phyloP scores from a whole-genome alignment of 805 yeast genomes.

The Priceomyces carsonii region DNA sequence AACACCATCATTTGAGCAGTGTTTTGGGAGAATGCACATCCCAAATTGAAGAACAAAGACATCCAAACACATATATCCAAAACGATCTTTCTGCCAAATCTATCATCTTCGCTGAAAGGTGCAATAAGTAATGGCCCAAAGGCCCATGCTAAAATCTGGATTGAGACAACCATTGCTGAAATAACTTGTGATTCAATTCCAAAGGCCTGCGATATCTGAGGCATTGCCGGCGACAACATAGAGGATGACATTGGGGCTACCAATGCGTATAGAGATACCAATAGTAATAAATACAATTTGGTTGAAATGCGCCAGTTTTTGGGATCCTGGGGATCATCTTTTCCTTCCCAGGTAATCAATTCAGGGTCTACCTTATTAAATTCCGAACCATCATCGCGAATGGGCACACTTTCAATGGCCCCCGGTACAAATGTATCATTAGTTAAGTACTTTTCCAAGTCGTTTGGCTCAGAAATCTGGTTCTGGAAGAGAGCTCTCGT shows the following conservation, averaged over 20 bases:
- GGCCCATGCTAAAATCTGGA: slow-evolving; percentile 41
- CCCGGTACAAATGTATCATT: slow-evolving; percentile 10
- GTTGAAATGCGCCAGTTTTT: slow-evolving; percentile 29
- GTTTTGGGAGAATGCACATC: slow-evolving; percentile 35
- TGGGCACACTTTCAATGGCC: slow-evolving; percentile 22
- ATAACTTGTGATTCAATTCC: slow-evolving; percentile 24
- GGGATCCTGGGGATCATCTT: slow-evolving; percentile 34
- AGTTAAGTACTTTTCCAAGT: slow-evolving; percentile 10
- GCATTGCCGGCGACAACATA: slow-evolving; percentile 37
- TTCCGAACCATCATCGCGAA: slow-evolving; percentile 31
- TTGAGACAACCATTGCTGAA: slow-evolving; percentile 33
- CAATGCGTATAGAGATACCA: slow-evolving; percentile 38
- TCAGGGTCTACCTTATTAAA: slow-evolving; percentile 36
- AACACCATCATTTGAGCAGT: slow-evolving; percentile 34
- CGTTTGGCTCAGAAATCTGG: slow-evolving; percentile 2
- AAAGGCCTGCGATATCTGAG: slow-evolving; percentile 28
- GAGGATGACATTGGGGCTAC: slow-evolving; percentile 44
- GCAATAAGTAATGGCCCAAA: slow-evolving; percentile 41
- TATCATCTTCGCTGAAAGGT: slow-evolving; percentile 38
- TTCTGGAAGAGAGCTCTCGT: slow-evolving; percentile 16
- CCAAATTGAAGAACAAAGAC: slow-evolving; percentile 32
- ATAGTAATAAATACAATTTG: slow-evolving; percentile 21
- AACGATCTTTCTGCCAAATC: slow-evolving; percentile 35
- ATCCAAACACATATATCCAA: slow-evolving; percentile 36
- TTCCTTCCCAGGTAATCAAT: slow-evolving; percentile 34